Percentiles rank a stretch among this genome's conserved stretches.
phyloP scores from a whole-genome alignment of 139 green algal species.

The Monoraphidium neglectum region DNA sequence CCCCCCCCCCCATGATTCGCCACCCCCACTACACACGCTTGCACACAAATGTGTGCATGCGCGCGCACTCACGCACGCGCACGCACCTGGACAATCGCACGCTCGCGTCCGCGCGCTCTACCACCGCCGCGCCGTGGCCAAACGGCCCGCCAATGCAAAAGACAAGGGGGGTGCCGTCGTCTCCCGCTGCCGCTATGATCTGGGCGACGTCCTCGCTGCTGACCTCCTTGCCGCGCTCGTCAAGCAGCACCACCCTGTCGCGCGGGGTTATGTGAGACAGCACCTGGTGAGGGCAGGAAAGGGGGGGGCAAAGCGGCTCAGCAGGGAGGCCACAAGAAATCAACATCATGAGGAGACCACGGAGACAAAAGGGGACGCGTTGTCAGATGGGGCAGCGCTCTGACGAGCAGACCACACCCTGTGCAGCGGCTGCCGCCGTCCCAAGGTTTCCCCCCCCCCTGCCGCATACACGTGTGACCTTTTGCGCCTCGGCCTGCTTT shows the following conservation, averaged over 20 bases:
- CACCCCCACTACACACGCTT: too few species aligned
- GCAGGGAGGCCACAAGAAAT: too few species aligned
- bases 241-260: constrained; percentile 66
- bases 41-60: too few species aligned
- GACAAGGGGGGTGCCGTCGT: constrained; percentile 42
- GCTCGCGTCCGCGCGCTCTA: constrained; percentile 45
- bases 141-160: constrained; percentile 84
- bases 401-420: background rate
- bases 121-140: constrained; percentile 64
- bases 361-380: too few species aligned
- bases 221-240: constrained; percentile 65
- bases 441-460: background rate
- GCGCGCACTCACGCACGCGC: too few species aligned
- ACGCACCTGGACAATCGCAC: constrained; percentile 48
- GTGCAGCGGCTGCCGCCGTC: too few species aligned
- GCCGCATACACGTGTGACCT: background rate
- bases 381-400: background rate
- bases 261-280: constrained; percentile 41
- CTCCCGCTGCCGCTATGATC: constrained; percentile 58
- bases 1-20: too few species aligned
- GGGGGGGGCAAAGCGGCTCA: too few species aligned
- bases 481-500: constrained; percentile 24
- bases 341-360: too few species aligned
- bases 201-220: constrained; percentile 57
- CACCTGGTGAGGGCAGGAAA: constrained; percentile 39